phyloP scores from a whole-genome alignment of 805 yeast species.

The Spathaspora hagerdaliae region DNA sequence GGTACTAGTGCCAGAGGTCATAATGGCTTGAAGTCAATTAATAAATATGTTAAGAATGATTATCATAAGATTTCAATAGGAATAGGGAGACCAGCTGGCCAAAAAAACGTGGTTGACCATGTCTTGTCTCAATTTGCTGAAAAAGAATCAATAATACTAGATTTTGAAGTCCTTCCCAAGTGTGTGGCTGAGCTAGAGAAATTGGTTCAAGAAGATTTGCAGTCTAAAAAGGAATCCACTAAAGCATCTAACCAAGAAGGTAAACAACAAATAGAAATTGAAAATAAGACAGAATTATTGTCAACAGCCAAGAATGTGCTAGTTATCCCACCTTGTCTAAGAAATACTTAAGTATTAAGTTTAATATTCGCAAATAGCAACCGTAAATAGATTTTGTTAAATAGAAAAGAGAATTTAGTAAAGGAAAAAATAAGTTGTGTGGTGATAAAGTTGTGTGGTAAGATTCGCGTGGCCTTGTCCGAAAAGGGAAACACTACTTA shows the following conservation, averaged over 20 bases:
- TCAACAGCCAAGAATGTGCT: too few species aligned
- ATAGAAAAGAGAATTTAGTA: too few species aligned
- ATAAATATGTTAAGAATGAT: slow-evolving; percentile 30
- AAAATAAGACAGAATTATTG: too few species aligned
- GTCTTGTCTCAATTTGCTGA: slow-evolving; percentile 55
- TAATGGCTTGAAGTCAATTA: slow-evolving; percentile 70
- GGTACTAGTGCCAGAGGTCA: slow-evolving; percentile 74
- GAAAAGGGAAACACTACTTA: neutral
- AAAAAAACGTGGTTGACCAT: slow-evolving; percentile 47
- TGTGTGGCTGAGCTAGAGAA: slow-evolving; percentile 33
- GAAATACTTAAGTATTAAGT: too few species aligned
- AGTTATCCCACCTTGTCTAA: too few species aligned
- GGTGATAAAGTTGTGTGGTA: too few species aligned
- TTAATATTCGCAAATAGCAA: too few species aligned
- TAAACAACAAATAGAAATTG: too few species aligned
- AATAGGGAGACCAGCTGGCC: slow-evolving; percentile 59
- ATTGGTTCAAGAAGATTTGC: slow-evolving; percentile 17
- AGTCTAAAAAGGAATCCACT: too few species aligned
- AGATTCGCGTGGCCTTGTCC: neutral
- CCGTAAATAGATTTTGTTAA: too few species aligned
- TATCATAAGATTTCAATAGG: slow-evolving; percentile 75
- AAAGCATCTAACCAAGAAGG: too few species aligned
- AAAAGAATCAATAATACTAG: slow-evolving; percentile 41
- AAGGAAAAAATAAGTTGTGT: too few species aligned
- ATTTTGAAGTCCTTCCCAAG: slow-evolving; percentile 36